phyloP scores from a whole-genome alignment of 2,329 filamentous ascomycete genomes.

The Aspergillus calidoustus region DNA sequence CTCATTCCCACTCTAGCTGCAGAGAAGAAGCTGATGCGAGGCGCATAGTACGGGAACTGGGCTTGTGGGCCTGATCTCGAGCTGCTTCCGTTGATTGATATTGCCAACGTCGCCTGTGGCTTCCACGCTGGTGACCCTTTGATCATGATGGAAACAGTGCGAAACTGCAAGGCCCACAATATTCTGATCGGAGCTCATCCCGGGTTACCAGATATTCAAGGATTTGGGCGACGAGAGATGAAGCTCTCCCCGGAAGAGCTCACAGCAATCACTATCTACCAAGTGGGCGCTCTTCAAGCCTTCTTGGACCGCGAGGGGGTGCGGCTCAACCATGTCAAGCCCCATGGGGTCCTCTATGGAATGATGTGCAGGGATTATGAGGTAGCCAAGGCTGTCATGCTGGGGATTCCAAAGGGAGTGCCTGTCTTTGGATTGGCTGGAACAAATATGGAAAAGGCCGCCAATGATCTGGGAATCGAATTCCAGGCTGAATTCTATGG shows the following conservation, averaged over 20 bases:
- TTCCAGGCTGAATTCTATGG: conserved; percentile 61
- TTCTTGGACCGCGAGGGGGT: conserved; percentile 63
- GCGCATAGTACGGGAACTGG: conserved; percentile 49
- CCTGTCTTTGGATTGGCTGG: conserved; percentile 61
- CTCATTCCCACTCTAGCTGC: neutral
- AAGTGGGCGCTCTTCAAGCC: conserved; percentile 65
- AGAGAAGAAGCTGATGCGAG: conserved; percentile 6
- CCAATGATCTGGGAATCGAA: conserved; percentile 56
- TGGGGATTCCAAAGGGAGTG: conserved; percentile 55
- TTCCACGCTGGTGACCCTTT: conserved; percentile 65
- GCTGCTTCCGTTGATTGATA: conserved; percentile 64
- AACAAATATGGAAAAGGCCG: conserved; percentile 59
- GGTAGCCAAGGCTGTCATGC: conserved; percentile 57
- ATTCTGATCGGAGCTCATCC: conserved; percentile 67
- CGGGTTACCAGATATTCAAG: conserved; percentile 67
- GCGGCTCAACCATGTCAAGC: conserved; percentile 65
- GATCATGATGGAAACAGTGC: conserved; percentile 67
- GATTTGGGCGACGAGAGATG: conserved; percentile 68
- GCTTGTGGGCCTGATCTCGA: conserved; percentile 62
- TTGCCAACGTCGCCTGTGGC: conserved; percentile 66
- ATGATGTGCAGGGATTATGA: conserved; percentile 60
- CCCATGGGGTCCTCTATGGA: conserved; percentile 64
- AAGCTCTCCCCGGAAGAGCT: conserved; percentile 61
- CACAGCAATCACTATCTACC: conserved; percentile 63
- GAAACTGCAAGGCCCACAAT: conserved; percentile 60